Evolutionary conservation across 805 yeast species (phyloP).

Genomic region (Ogataea corticis): DNA sequence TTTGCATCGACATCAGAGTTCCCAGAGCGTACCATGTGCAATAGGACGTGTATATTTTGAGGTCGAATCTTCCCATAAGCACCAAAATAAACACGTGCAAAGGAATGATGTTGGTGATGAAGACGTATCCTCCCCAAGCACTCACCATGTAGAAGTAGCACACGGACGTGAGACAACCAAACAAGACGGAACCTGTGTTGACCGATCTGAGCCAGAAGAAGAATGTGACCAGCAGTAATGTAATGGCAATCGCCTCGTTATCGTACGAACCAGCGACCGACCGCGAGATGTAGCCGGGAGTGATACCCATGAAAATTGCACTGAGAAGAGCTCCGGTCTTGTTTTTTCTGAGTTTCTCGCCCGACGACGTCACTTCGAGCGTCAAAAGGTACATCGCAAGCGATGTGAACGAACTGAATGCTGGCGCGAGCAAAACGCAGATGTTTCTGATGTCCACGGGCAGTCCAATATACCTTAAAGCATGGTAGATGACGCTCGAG

Average conservation of each 20-base stretch:
- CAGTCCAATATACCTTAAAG: conserved; percentile 61
- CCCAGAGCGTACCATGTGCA: conserved; percentile 97
- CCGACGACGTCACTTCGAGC: conserved; percentile 79
- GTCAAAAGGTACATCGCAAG: conserved; percentile 85
- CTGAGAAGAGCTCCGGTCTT: conserved; percentile 83
- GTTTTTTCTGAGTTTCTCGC: conserved; percentile 23
- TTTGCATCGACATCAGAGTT: conserved; percentile 98
- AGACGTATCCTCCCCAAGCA: conserved; percentile 99
- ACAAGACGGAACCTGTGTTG: conserved; percentile 85
- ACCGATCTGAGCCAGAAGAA: conserved; percentile 94
- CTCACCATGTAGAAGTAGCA: conserved; percentile 98
- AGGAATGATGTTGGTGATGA: conserved; percentile 96
- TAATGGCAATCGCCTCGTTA: conserved; percentile 98
- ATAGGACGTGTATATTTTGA: conserved; percentile 83
- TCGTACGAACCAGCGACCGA: conserved; percentile 99
- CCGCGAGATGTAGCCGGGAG: conserved; percentile 97
- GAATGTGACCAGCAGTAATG: conserved; percentile 91
- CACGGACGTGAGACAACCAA: conserved; percentile 80
- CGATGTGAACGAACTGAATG: conserved; percentile 91
- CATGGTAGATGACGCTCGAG: conserved; percentile 83
- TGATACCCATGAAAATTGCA: conserved; percentile 94
- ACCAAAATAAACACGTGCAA: conserved; percentile 88
- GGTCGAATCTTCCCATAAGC: conserved; percentile 91
- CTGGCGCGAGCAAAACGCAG: conserved; percentile 96
- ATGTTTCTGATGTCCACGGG: conserved; percentile 95